Evolutionary conservation across 2,329 filamentous ascomycete genomes (phyloP).

Genomic region (Shiraia sp.): DNA sequence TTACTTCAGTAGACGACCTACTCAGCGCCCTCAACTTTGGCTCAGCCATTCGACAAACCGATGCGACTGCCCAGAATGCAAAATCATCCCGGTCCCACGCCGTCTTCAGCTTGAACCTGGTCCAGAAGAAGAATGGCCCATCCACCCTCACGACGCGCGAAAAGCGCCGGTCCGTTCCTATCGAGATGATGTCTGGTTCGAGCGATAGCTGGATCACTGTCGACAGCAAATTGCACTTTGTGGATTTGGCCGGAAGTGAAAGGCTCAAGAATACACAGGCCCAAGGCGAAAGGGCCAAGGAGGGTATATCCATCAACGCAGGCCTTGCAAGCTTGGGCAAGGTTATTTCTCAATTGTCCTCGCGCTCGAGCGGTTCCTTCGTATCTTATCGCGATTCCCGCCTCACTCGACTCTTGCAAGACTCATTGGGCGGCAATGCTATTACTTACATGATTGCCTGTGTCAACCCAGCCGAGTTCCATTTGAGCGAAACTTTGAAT

Average conservation of each 20-base stretch:
- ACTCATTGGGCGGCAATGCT: slow-evolving; percentile 93
- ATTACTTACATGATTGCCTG: slow-evolving; percentile 99
- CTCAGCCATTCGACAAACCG: slow-evolving; percentile 92
- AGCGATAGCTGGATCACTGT: slow-evolving; percentile 73
- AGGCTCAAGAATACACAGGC: slow-evolving; percentile 96
- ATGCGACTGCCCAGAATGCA: slow-evolving; percentile 95
- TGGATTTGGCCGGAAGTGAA: slow-evolving; percentile 96
- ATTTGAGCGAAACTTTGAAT: slow-evolving; percentile 95
- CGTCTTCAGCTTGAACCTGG: slow-evolving; percentile 91
- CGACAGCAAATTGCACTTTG: slow-evolving; percentile 98
- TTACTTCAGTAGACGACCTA: slow-evolving; percentile 90
- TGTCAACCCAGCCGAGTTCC: slow-evolving; percentile 94
- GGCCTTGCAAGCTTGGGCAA: slow-evolving; percentile 94
- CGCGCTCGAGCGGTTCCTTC: slow-evolving; percentile 81
- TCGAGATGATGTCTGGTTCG: slow-evolving; percentile 72
- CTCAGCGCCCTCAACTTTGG: slow-evolving; percentile 89
- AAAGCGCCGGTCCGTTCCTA: slow-evolving; percentile 83
- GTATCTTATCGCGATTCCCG: slow-evolving; percentile 99
- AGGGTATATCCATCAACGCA: slow-evolving; percentile 98
- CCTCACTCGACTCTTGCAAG: slow-evolving; percentile 90
- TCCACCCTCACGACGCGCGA: slow-evolving; percentile 62
- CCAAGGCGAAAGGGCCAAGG: slow-evolving; percentile 89
- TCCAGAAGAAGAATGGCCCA: slow-evolving; percentile 74
- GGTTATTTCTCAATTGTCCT: slow-evolving; percentile 96
- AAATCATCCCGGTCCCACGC: slow-evolving; percentile 97